Evolutionary conservation across 2,329 filamentous ascomycete species (phyloP).

Genomic region (Trichoderma breve): DNA sequence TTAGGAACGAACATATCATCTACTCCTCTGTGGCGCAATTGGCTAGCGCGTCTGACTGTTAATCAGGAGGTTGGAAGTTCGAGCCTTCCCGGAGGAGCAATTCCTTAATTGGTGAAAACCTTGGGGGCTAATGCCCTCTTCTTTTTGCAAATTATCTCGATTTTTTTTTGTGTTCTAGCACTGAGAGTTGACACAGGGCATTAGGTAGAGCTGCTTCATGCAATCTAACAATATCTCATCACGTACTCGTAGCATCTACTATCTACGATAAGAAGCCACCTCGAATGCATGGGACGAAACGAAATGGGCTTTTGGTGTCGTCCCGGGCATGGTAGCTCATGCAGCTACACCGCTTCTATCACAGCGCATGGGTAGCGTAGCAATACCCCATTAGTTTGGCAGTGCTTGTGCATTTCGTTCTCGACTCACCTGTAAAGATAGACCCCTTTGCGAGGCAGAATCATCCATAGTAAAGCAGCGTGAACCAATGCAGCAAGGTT

Average conservation of each 20-base stretch:
- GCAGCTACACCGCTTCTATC: constrained; percentile 2
- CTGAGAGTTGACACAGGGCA: background rate
- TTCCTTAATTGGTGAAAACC: background rate
- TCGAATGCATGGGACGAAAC: background rate
- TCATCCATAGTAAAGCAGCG: background rate
- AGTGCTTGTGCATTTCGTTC: background rate
- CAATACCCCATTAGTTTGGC: background rate
- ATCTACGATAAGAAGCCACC: background rate
- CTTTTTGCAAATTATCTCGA: background rate
- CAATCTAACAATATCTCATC: background rate
- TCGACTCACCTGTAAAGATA: background rate
- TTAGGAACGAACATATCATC: background rate
- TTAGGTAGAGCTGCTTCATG: background rate
- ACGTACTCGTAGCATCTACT: background rate
- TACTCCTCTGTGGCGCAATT: constrained; percentile 45
- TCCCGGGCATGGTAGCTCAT: background rate
- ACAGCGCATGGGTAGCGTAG: background rate
- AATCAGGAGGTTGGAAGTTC: constrained; percentile 30
- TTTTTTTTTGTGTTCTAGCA: background rate
- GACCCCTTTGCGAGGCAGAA: background rate
- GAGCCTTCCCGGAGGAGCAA: constrained; percentile 23
- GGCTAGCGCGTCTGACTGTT: constrained; percentile 62
- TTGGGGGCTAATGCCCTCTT: background rate
- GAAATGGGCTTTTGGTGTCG: background rate
- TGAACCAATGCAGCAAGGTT: background rate